Evolutionary conservation across 495 filamentous ascomycete genomes (phyloP).

Genomic region (Lasiosphaeria ovina): DNA sequence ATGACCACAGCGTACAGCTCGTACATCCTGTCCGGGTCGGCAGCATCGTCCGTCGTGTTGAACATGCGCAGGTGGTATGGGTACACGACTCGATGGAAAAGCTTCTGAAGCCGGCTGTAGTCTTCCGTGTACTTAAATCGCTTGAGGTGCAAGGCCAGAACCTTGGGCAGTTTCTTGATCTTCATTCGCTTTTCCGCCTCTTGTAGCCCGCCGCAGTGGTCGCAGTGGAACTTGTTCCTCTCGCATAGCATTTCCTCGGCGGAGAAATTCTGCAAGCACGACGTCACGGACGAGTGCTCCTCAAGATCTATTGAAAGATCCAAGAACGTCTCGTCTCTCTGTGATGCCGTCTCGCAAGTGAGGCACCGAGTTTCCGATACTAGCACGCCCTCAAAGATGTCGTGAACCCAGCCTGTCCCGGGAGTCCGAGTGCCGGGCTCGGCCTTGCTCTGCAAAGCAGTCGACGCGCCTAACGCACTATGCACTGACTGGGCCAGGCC

Average conservation of each 20-base stretch:
- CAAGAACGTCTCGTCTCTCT: conserved; percentile 90
- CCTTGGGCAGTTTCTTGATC: conserved; percentile 89
- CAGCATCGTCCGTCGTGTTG: conserved; percentile 96
- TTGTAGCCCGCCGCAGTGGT: conserved; percentile 93
- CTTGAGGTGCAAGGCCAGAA: conserved; percentile 89
- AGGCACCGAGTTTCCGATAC: conserved; percentile 96
- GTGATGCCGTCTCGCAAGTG: conserved; percentile 93
- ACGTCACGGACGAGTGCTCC: conserved; percentile 93
- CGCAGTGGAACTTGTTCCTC: conserved; percentile 97
- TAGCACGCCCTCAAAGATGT: conserved; percentile 90
- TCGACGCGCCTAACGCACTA: conserved; percentile 44
- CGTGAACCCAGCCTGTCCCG: conserved; percentile 88
- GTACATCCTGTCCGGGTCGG: conserved; percentile 91
- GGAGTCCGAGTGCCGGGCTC: conserved; percentile 37
- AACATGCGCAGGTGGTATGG: conserved; percentile 95
- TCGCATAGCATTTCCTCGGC: conserved; percentile 99
- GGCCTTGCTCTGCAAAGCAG: conserved; percentile 37
- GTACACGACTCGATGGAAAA: conserved; percentile 96
- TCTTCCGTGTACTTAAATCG: conserved; percentile 98
- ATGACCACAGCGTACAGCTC: conserved; percentile 98
- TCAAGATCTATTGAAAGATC: conserved; percentile 96
- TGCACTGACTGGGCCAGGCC: conserved; percentile 40
- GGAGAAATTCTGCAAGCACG: conserved; percentile 92
- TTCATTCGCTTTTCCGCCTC: conserved; percentile 99
- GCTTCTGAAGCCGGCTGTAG: conserved; percentile 85